A percentile compares a stretch with the other conserved stretches of the same genome.
Conservation (phyloP, 2,329 filamentous ascomycete species). For the Neurospora sp. region DNA sequence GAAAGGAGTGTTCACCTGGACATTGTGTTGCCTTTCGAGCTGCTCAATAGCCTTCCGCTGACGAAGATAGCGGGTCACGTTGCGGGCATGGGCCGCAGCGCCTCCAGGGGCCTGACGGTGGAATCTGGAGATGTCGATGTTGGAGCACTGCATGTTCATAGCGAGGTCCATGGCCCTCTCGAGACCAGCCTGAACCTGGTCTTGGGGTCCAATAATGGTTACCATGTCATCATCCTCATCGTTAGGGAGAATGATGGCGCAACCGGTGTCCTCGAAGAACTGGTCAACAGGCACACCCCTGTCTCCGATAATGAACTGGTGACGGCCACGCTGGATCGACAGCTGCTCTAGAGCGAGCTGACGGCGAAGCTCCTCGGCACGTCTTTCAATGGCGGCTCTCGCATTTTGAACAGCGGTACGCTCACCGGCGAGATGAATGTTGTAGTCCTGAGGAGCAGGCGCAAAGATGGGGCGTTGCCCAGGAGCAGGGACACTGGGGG, state of each 20-base stretch:
- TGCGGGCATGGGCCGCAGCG: slow-evolving; percentile 68
- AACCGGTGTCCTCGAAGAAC: slow-evolving; percentile 86
- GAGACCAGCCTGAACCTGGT: slow-evolving; percentile 63
- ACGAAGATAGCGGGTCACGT: slow-evolving; percentile 79
- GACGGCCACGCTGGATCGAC: slow-evolving; percentile 74
- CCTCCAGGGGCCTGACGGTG: slow-evolving; percentile 66
- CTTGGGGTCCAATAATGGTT: slow-evolving; percentile 71
- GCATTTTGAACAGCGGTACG: slow-evolving; percentile 71
- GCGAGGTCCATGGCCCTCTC: slow-evolving; percentile 84
- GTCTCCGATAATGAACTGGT: slow-evolving; percentile 91
- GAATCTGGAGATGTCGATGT: slow-evolving; percentile 72
- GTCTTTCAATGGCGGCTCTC: slow-evolving; percentile 70
- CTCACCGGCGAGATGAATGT: slow-evolving; percentile 81
- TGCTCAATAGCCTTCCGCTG: slow-evolving; percentile 74
- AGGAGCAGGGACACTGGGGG: slow-evolving; percentile 50
- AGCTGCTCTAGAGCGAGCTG: slow-evolving; percentile 71
- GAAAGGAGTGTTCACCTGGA: slow-evolving; percentile 77
- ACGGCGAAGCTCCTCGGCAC: slow-evolving; percentile 64
- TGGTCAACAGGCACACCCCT: slow-evolving; percentile 70
- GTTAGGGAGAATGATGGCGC: slow-evolving; percentile 71
- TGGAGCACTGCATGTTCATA: slow-evolving; percentile 74
- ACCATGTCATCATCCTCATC: slow-evolving; percentile 74
- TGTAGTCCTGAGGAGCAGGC: slow-evolving; percentile 60
- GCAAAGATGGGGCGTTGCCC: slow-evolving; percentile 61
- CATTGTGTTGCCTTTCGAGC: slow-evolving; percentile 69